Percentiles rank a stretch among this genome's conserved stretches.
Evolutionary conservation across 768 basidiomycete species (phyloP).

Genomic region (Tylopilus sp.): DNA sequence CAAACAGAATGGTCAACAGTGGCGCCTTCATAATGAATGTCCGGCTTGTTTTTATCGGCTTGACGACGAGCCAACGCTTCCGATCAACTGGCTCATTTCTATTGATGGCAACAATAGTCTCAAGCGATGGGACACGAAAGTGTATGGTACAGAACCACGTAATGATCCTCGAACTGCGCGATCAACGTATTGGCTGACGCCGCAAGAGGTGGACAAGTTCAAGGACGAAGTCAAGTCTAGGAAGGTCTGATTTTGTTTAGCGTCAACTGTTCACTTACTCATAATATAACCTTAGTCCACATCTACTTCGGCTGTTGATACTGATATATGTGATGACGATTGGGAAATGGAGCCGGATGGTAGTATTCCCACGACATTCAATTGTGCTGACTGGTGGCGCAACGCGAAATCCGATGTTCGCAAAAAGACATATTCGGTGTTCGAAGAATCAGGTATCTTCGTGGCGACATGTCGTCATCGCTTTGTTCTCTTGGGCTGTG

Average conservation of each 20-base stretch:
- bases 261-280: too few species aligned
- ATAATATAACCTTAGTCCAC: too few species aligned
- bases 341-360: not conserved
- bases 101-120: conserved; percentile 7
- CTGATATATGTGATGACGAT: not conserved
- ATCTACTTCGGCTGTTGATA: too few species aligned
- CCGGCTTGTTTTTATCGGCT: conserved; percentile 7
- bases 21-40: not conserved
- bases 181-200: not conserved
- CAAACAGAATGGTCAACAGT: too few species aligned
- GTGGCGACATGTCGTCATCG: conserved; percentile 4
- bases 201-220: not conserved
- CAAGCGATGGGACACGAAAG: not conserved
- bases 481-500: not conserved
- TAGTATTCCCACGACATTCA: not conserved
- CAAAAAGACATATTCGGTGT: not conserved
- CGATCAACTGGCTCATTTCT: not conserved
- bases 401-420: not conserved
- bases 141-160: not conserved
- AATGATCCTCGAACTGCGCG: not conserved
- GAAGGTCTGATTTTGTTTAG: too few species aligned
- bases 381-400: not conserved
- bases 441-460: not conserved
- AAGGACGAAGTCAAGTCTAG: too few species aligned
- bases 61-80: not conserved